phyloP scores from a whole-genome alignment of 176 grass and related monocot genomes.

The Eragrostis nindensis region DNA sequence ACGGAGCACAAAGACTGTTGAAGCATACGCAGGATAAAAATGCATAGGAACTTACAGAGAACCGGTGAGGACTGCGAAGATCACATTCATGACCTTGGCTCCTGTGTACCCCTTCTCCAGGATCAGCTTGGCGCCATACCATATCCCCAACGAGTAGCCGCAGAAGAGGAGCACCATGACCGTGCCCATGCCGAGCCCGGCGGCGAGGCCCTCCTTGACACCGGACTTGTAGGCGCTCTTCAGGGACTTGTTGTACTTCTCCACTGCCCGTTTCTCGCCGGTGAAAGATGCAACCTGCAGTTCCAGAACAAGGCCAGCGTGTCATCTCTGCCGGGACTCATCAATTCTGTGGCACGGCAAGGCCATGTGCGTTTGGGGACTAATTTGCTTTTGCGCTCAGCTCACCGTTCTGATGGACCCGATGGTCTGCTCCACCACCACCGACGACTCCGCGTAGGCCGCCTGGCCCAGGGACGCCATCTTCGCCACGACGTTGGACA shows the following conservation, averaged over 20 bases:
- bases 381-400: background rate
- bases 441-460: slow-evolving; percentile 77
- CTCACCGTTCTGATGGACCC: slow-evolving; percentile 92
- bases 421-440: slow-evolving; percentile 91
- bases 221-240: slow-evolving; percentile 78
- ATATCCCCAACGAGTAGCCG: slow-evolving; percentile 95
- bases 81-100: slow-evolving; percentile 97
- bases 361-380: background rate
- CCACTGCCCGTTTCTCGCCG: slow-evolving; percentile 83
- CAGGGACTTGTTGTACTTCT: slow-evolving; percentile 80
- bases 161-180: slow-evolving; percentile 96
- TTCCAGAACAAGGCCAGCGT: background rate
- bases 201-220: slow-evolving; percentile 83
- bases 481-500: slow-evolving; percentile 84
- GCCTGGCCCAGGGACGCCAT: slow-evolving; percentile 96
- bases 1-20: background rate
- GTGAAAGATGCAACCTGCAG: slow-evolving; percentile 96
- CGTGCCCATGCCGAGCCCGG: slow-evolving; percentile 79
- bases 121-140: slow-evolving; percentile 96
- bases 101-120: slow-evolving; percentile 81
- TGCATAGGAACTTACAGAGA: slow-evolving; percentile 79
- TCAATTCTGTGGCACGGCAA: background rate
- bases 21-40: slow-evolving; percentile 1
- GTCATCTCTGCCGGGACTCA: background rate
- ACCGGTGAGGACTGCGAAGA: slow-evolving; percentile 94